phyloP scores from a whole-genome alignment of 192 early-diverging fungal genomes.

The Obelidium mucronatum region DNA sequence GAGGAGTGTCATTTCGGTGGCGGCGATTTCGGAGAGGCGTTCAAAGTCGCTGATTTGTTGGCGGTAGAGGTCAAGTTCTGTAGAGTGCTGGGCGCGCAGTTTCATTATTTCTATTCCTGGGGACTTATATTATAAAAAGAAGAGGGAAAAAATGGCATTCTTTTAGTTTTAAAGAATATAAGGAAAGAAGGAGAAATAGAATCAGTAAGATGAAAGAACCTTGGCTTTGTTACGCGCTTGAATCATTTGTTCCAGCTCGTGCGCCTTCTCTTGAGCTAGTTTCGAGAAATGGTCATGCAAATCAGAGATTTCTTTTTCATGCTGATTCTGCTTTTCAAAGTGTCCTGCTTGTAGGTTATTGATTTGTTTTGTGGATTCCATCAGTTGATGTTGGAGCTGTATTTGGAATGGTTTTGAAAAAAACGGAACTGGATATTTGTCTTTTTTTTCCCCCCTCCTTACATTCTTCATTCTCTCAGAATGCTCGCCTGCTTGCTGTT shows the following conservation, averaged over 20 bases:
- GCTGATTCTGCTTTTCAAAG: not conserved
- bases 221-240: constrained; percentile 1
- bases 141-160: no score
- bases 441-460: no score
- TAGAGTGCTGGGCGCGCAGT: not conserved
- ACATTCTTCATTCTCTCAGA: not conserved
- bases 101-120: not conserved
- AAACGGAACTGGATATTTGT: no score
- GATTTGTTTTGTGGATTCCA: not conserved
- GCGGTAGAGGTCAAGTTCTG: constrained; percentile 16
- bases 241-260: not conserved
- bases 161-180: no score
- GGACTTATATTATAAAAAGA: no score
- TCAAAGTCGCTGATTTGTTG: constrained; percentile 22
- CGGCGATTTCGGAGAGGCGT: constrained; percentile 1
- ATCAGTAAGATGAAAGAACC: no score
- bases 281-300: not conserved
- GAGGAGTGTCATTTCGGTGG: not conserved
- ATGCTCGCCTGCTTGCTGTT: not conserved
- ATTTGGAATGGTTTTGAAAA: no score
- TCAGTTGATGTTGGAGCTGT: constrained; percentile 14
- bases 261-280: not conserved
- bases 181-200: no score
- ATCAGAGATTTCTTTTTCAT: not conserved
- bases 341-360: not conserved